phyloP scores from a whole-genome alignment of 2,329 filamentous ascomycete species.

The Graphiopsis chlorocephala region DNA sequence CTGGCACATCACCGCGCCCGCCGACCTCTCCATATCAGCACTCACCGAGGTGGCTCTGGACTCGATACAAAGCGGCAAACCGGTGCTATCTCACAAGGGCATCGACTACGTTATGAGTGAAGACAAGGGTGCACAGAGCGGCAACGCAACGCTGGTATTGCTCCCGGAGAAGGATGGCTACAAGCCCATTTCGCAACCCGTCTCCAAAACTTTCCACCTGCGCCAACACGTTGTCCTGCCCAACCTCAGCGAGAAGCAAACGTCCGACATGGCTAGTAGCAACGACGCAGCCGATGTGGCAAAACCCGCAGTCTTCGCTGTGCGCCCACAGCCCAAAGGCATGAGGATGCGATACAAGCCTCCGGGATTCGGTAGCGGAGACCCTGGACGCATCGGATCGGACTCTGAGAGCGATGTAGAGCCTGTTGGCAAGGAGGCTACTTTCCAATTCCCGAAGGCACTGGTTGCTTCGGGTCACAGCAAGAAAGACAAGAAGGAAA shows the following conservation, averaged over 20 bases:
- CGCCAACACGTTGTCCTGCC: constrained; percentile 60
- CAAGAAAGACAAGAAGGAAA: constrained; percentile 29
- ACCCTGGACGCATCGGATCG: constrained; percentile 40
- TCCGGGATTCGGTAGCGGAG: constrained; percentile 55
- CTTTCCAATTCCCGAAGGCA: constrained; percentile 30
- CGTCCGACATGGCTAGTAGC: constrained; percentile 39
- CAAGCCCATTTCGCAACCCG: constrained; percentile 38
- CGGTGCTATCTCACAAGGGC: constrained; percentile 62
- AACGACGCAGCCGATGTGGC: constrained; percentile 42
- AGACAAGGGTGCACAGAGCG: constrained; percentile 16
- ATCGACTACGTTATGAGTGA: constrained; percentile 52
- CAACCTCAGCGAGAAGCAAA: constrained; percentile 41
- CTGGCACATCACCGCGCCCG: constrained; percentile 76
- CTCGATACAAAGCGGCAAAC: constrained; percentile 51
- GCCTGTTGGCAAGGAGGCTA: constrained; percentile 13
- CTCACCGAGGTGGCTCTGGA: constrained; percentile 64
- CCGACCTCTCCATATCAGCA: constrained; percentile 65
- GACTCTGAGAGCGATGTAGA: constrained; percentile 45
- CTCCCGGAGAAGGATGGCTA: constrained; percentile 31
- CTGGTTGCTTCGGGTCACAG: constrained; percentile 37
- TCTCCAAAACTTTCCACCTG: constrained; percentile 63
- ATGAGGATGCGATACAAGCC: constrained; percentile 67
- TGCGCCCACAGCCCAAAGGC: constrained; percentile 65
- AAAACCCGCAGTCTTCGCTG: constrained; percentile 49
- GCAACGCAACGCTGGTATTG: constrained; percentile 22